Evolutionary conservation across 2,329 filamentous ascomycete genomes (phyloP), one percentile per base, ranked within the genome.

Genomic region (Sporothrix pallida): DNA sequence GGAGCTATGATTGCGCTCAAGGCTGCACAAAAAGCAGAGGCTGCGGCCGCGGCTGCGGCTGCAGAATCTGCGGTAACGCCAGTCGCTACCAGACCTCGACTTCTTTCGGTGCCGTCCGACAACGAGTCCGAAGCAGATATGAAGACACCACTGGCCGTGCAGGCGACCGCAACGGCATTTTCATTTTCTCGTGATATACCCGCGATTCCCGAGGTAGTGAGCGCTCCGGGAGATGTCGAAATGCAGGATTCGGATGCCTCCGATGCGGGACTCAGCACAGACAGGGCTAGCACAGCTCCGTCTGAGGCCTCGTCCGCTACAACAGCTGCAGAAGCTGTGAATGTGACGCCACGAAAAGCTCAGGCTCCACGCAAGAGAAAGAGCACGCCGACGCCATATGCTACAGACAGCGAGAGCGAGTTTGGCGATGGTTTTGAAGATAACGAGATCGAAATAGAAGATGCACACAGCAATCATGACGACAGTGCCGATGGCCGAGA

Each of bases 1-100:
- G 77, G 76, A 6, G 77, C 77, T 13, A 75, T 78, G 72, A 75
- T 75, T 10, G 77, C 77, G 9, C 75, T 78, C 62, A 77, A 73
- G 67, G 77, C 77, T 1, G 77, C 78, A 31, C 74, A 77, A 31
- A 76, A 72, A 48, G 75, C 74, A 15, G 76, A 74, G n/a, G 60
- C 50, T 1, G 73, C 56, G 1, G 70, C 71, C 1, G 50, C 48
- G 0, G 69, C 69, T 12, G 62, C 60, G 23, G 46, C 58, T 15
- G 48, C 56, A 20, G 15, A 23, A 56, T 37, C 46, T 26, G 20
- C 44, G 7, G 44, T 12, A 42, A 23, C 20, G 5, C 37, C 31
- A 8, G 13, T 52, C n/a, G 48, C 42, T 3, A 1, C 37, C 7
- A 26, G 23, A 8, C 20, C 20, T 13, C 52, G 15, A 13, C 12